A percentile compares a stretch with the other conserved stretches of the same genome.
Conservation (phyloP, 495 filamentous ascomycete species). For the Lasiosphaeria ovina region DNA sequence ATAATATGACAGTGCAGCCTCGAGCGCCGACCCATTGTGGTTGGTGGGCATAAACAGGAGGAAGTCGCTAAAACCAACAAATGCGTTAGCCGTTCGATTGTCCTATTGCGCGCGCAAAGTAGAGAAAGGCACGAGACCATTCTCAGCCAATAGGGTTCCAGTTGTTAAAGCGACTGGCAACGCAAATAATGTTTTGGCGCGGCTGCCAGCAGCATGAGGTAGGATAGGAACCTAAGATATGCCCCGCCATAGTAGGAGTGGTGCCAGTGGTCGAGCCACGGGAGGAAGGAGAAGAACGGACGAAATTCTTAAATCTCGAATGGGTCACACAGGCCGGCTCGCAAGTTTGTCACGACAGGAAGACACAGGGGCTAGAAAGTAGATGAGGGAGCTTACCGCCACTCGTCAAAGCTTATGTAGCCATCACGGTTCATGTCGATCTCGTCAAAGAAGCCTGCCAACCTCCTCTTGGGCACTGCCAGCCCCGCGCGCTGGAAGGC, state of each 20-base stretch:
- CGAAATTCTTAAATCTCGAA: background rate
- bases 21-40: constrained; percentile 66
- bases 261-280: too few species aligned
- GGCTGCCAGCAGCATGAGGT: too few species aligned
- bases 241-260: too few species aligned
- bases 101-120: background rate
- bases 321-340: constrained; percentile 9
- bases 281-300: too few species aligned
- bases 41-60: constrained; percentile 79
- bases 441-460: constrained; percentile 83
- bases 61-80: constrained; percentile 65
- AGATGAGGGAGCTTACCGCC: constrained; percentile 67
- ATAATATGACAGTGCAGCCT: constrained; percentile 88
- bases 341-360: background rate
- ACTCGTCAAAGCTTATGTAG: constrained; percentile 86
- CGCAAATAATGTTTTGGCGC: too few species aligned
- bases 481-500: constrained; percentile 80
- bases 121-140: background rate
- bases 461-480: constrained; percentile 68
- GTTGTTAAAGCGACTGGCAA: background rate
- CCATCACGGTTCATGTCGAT: constrained; percentile 90
- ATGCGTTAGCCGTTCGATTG: background rate
- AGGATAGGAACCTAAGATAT: too few species aligned
- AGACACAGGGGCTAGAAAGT: constrained; percentile 4
- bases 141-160: background rate